Base-by-base conservation (phyloP, 2,329 filamentous ascomycete genomes). In the Aspergillus sergii region DNA sequence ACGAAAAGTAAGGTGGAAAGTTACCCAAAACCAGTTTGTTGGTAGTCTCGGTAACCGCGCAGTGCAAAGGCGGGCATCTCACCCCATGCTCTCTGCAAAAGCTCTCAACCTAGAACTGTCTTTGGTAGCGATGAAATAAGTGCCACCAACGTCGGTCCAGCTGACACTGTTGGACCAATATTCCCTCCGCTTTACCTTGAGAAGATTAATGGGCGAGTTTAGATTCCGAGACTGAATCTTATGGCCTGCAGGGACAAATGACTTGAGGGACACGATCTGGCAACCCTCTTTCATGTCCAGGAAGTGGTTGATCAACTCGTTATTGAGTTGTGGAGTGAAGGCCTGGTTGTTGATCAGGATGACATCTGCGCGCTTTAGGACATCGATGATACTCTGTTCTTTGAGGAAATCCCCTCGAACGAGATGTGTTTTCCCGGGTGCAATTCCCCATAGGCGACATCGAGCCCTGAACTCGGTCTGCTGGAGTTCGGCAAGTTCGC, bases 321-420 rank as follows among this genome's bases (percentile, higher is more conserved):
- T 90, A 79, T 98, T 99, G 60, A 97, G 86, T 70, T 90, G 85
- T 16, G 94, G 90, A 7, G 90, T 94, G 79, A 99, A 99, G 2
- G 93, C 95, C 79, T 98, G 94, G 80, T 99, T 99, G 82, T 99
- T 99, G 71, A 98, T 94, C 30, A 99, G 86, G 21, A 99, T 88
- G n/a, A 98, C 94, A 75, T 99, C 95, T 1, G 95, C 94, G 60
- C 89, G 88, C 76, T 91, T 90, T 57, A 99, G 84, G 9, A 89
- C 89, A 28, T 88, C 85, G 64, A 89, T 84, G 56, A 97, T 92
- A 62, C 84, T 83, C 19, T 85, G 76, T 69, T 91, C 91, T 67
- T 89, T 87, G 11, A 93, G 87, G 73, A 99, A 97, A 75, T 97
- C 92, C 11, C 93, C 95, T 50, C 89, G 84, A 66, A 94, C 87